Conservation (phyloP, 2,329 filamentous ascomycete species). For the Macroventuria anomochaeta region DNA sequence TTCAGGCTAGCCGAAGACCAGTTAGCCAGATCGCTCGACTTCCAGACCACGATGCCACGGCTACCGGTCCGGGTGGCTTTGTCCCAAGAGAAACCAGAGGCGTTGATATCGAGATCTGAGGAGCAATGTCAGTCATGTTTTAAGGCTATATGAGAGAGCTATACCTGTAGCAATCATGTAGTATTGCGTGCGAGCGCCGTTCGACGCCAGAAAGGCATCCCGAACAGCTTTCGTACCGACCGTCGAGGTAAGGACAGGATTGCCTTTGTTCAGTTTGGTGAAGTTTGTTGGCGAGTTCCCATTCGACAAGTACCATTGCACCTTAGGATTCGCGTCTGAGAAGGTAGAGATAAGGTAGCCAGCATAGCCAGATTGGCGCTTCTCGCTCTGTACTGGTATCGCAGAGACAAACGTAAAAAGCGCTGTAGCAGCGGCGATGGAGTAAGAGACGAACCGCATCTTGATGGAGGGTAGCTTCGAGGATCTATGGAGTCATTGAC, state of each 20-base stretch:
- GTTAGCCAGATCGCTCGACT: slow-evolving; percentile 14
- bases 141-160: no score
- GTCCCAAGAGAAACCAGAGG: slow-evolving; percentile 18
- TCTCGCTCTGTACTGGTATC: not conserved
- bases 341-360: slow-evolving; percentile 20
- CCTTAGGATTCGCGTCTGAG: slow-evolving; percentile 14
- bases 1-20: slow-evolving; percentile 18
- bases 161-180: slow-evolving; percentile 17
- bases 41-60: slow-evolving; percentile 18
- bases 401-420: not conserved
- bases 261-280: slow-evolving; percentile 15
- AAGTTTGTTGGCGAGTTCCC: slow-evolving; percentile 17
- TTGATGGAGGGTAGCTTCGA: no score
- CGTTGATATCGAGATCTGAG: slow-evolving; percentile 3
- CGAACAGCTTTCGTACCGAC: slow-evolving; percentile 21
- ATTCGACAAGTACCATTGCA: slow-evolving; percentile 15
- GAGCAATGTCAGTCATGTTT: no score
- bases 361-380: slow-evolving; percentile 2
- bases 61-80: slow-evolving; percentile 14
- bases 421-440: no score
- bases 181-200: slow-evolving; percentile 11
- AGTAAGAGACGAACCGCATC: no score
- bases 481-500: no score
- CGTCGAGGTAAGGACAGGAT: slow-evolving; percentile 16
- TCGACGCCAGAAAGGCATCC: slow-evolving; percentile 16